Evolutionary conservation across 495 filamentous ascomycete genomes (phyloP).

Genomic region (Xylaria intraflava): DNA sequence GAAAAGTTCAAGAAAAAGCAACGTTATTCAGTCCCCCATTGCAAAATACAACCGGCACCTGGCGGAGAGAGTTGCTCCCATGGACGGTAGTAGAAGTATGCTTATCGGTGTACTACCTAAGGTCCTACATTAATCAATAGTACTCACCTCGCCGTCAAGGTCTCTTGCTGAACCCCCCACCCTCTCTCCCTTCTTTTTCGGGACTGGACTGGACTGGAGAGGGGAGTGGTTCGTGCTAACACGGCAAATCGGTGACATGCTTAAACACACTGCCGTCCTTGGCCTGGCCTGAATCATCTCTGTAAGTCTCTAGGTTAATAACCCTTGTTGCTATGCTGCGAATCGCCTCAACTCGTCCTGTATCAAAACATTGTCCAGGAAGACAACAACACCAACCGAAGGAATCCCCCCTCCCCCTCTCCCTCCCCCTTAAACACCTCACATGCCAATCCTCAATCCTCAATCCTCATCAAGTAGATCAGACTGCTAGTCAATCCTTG

Average conservation of each 20-base stretch:
- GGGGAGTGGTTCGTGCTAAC: neutral
- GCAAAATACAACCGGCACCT: too few relatives aligned
- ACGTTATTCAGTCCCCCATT: too few relatives aligned
- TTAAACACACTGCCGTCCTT: neutral
- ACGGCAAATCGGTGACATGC: neutral
- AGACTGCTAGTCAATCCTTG: constrained; percentile 55
- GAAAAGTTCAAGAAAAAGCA: too few relatives aligned
- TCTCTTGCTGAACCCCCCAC: neutral
- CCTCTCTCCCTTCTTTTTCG: neutral
- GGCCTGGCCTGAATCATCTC: neutral
- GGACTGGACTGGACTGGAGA: neutral
- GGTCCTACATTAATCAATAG: neutral
- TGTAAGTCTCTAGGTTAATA: neutral
- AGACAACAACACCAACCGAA: neutral
- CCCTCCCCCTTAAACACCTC: neutral
- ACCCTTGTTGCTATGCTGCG: neutral
- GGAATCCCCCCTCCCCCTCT: too few relatives aligned
- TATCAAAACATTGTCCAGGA: neutral
- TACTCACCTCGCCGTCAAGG: neutral
- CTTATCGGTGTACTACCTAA: too few relatives aligned
- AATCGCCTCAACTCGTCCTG: neutral
- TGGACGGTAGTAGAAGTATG: neutral
- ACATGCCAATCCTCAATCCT: neutral
- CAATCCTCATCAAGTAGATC: neutral
- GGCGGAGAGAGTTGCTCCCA: neutral